phyloP scores from a whole-genome alignment of 768 basidiomycete genomes.

The Tylopilus plumbeoviolaceoides region DNA sequence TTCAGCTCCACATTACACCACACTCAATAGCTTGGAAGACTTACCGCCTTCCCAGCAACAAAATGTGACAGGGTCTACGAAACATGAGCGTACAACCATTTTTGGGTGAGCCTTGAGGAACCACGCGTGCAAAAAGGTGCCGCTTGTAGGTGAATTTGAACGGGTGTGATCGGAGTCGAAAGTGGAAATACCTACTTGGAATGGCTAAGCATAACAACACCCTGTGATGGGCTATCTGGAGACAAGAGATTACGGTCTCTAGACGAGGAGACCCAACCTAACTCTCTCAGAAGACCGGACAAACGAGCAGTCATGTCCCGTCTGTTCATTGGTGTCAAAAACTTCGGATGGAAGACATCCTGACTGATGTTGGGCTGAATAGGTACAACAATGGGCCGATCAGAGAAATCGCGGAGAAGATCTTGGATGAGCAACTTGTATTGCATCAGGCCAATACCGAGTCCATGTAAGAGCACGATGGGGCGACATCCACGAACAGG shows the following conservation, averaged over 20 bases:
- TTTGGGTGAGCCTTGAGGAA: slow-evolving; percentile 73
- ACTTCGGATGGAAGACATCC: slow-evolving; percentile 72
- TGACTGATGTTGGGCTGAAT: slow-evolving; percentile 87
- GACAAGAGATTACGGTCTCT: slow-evolving; percentile 9
- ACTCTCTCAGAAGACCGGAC: slow-evolving; percentile 49
- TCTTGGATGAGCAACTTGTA: slow-evolving; percentile 60
- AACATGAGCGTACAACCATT: slow-evolving; percentile 72
- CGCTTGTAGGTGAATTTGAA: slow-evolving; percentile 38
- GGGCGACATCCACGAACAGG: slow-evolving; percentile 56
- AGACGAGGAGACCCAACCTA: slow-evolving; percentile 57
- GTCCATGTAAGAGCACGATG: slow-evolving; percentile 81
- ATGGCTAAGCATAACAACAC: slow-evolving; percentile 80
- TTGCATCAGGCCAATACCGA: slow-evolving; percentile 78
- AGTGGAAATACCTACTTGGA: slow-evolving; percentile 61
- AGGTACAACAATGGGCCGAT: slow-evolving; percentile 72
- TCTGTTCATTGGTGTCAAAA: slow-evolving; percentile 66
- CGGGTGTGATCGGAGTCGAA: background rate
- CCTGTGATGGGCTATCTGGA: slow-evolving; percentile 30
- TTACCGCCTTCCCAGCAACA: slow-evolving; percentile 92
- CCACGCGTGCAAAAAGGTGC: slow-evolving; percentile 86
- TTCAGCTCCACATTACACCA: background rate
- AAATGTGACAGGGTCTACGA: slow-evolving; percentile 88
- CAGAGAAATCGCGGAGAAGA: slow-evolving; percentile 51
- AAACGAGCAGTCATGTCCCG: slow-evolving; percentile 55
- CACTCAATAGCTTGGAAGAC: slow-evolving; percentile 19